Base-by-base conservation (phyloP, 73 alveolate genomes). In the Paramecium primaurelia region DNA sequence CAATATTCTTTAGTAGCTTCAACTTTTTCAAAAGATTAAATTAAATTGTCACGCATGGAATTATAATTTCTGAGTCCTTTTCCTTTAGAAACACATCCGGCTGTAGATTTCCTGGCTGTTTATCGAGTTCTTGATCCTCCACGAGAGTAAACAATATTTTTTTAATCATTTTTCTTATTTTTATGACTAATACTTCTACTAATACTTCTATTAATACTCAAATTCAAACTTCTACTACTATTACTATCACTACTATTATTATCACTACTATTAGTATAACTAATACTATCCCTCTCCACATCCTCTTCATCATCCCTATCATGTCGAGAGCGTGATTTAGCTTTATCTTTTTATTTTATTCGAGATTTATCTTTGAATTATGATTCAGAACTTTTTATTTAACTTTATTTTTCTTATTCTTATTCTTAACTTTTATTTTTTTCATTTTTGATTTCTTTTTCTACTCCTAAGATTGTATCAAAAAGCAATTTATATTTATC, bases 1-100 rank as follows among this genome's bases (percentile, higher is more conserved):
- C 95, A 88, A 69, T 95, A 97, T 88, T 97, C 99, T 49, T 93
- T 95, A 10, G 99, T 95, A n/a, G 93, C 75, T 45, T 97, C 98
- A 18, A 94, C 86, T 34, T 97, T 97, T 80, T 89, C 42, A 86
- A 88, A 95, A 37, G 68, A 20, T 38, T 89, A 40, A 26, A 77
- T 86, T 60, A 89, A 30, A 1, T 92, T 18, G 3, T 8, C 3
- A 54, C 69, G 69, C 69, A 54, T 54, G 32, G 36, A 18, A 4
- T 54, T 1, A 18, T 54, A 54, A 0, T 6, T 54, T 40, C 49
- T 40, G 8, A 10, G 3, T 40, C 49, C 49, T 8, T 8, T 8
- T 12, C 49, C 16, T 7, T 40, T 40, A 40, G 49, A 7, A 40
- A 10, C 49, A 18, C 36, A 54, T 54, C 36, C 36, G 20, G 14